A percentile compares a stretch with the other conserved stretches of the same genome.
These are phyloP conservation scores for Hysterium pulicare DNA, from an alignment of 2,329 filamentous ascomycete species.

Conservation along the genomic window DNA sequence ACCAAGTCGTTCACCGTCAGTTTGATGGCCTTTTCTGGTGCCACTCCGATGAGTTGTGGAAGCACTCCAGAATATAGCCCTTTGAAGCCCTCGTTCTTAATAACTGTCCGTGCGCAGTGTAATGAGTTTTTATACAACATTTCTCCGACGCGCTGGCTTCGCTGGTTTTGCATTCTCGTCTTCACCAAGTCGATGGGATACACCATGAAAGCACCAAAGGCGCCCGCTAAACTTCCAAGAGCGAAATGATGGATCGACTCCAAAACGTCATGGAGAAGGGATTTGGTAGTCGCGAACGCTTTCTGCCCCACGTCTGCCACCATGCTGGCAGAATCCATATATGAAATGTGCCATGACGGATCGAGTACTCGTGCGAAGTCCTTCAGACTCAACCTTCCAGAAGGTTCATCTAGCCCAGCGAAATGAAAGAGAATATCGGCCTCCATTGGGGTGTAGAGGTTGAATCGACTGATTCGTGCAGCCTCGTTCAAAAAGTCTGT, in stretches of 20 bases:
- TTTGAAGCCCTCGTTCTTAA: conserved; percentile 84
- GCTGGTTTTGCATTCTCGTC: conserved; percentile 97
- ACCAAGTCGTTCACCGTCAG: conserved; percentile 96
- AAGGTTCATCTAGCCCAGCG: conserved; percentile 84
- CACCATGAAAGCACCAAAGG: conserved; percentile 98
- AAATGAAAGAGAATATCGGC: conserved; percentile 99
- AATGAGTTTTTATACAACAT: conserved; percentile 94
- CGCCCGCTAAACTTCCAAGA: conserved; percentile 85
- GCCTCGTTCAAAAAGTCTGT: conserved; percentile 95
- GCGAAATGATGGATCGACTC: conserved; percentile 88
- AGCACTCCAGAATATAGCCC: conserved; percentile 93
- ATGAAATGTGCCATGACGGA: conserved; percentile 76
- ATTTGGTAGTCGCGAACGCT: conserved; percentile 54
- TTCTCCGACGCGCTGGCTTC: conserved; percentile 76
- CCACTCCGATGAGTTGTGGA: conserved; percentile 93
- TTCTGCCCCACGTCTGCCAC: conserved; percentile 48
- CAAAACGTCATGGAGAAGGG: conserved; percentile 61
- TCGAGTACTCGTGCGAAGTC: conserved; percentile 97
- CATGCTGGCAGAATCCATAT: conserved; percentile 43
- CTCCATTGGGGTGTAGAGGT: conserved; percentile 96
- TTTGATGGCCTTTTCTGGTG: conserved; percentile 99
- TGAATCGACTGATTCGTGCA: conserved; percentile 85
- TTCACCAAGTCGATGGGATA: conserved; percentile 99
- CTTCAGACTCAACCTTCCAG: conserved; percentile 72
- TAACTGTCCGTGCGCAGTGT: conserved; percentile 90